Base-by-base conservation (phyloP, 2,329 filamentous ascomycete genomes). In the Neopestalotiopsis sp. region DNA sequence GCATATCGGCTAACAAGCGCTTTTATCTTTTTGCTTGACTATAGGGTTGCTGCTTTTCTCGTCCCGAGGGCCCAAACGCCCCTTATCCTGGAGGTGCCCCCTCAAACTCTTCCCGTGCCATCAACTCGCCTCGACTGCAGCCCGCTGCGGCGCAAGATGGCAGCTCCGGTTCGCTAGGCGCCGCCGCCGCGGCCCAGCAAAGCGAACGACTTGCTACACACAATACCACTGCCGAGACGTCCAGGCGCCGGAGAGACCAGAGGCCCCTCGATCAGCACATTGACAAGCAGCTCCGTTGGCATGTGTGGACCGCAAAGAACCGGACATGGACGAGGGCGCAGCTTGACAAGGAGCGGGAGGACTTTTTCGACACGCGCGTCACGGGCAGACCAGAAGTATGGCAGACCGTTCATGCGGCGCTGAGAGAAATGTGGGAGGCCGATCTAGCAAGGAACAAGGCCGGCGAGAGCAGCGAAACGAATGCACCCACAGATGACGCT, bases 331-430 rank as follows among this genome's bases (percentile, higher is more conserved):
- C 92, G 1, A 89, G 87, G n/a, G 77, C 81, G 17, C 84, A 91
- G 66, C 84, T 97, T 2, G 88, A 90, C 69, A 86, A 85, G 40
- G 93, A 97, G 81, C 88, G 95, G 63, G 83, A 82, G 63, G 94
- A 94, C 71, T 98, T 97, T 84, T 98, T 97, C 80, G 94, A 98
- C 70, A 98, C 95, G 1, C 86, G 94, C 61, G 93, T 97, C 17
- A 92, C 92, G 0, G 94, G 94, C 2, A 87, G 89, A 4, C 76
- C 86, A 4, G 93, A 97, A 79, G 87, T 96, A 32, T 98, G 95
- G 95, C 89, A 89, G 73, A 91, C 93, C 0, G 80, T 98, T 14
- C 87, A 87, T 61, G 83, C 89, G 1, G 92, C 91, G 0, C 85
- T 94, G 20, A 88, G 92, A 70, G 82, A 93, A 6, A 79, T 97